Conservation (phyloP, 257 asterid species). For the Mitragyna speciosa region DNA sequence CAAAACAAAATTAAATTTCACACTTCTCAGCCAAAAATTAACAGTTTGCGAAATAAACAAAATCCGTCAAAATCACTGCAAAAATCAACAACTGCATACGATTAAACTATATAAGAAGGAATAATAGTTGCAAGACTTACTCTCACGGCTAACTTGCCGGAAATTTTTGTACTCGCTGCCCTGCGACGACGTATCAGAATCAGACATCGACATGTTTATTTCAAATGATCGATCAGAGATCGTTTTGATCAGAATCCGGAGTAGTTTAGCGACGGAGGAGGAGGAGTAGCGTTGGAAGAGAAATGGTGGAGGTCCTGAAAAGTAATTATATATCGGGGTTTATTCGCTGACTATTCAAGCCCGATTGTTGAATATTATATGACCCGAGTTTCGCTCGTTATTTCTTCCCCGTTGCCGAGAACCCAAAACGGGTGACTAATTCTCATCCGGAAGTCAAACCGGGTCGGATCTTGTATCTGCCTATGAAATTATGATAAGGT, state of each 20-base stretch:
- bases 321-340: conserved; percentile 9
- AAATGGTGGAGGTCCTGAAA: conserved; percentile 8
- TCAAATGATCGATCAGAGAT: conserved; percentile 21
- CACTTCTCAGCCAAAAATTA: conserved; percentile 7
- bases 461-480: conserved; percentile 21
- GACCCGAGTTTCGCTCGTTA: conserved; percentile 22
- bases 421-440: background rate
- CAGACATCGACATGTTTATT: conserved; percentile 52
- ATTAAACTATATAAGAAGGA: background rate
- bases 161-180: conserved; percentile 55
- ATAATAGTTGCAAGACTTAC: conserved; percentile 31
- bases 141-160: conserved; percentile 60
- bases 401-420: background rate
- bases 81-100: no score
- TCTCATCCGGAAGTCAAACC: conserved; percentile 1
- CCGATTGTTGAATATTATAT: conserved; percentile 30
- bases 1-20: background rate
- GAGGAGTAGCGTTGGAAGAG: background rate
- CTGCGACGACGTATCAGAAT: conserved; percentile 66
- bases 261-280: conserved; percentile 16
- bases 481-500: background rate
- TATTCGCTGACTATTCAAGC: conserved; percentile 34
- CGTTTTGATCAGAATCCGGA: conserved; percentile 26
- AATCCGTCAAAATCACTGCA: conserved; percentile 1
- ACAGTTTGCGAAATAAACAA: conserved; percentile 5